Evolutionary conservation across 129 eudicot species (phyloP), one percentile per base, ranked within the genome.

Genomic region (Arctium minus): DNA sequence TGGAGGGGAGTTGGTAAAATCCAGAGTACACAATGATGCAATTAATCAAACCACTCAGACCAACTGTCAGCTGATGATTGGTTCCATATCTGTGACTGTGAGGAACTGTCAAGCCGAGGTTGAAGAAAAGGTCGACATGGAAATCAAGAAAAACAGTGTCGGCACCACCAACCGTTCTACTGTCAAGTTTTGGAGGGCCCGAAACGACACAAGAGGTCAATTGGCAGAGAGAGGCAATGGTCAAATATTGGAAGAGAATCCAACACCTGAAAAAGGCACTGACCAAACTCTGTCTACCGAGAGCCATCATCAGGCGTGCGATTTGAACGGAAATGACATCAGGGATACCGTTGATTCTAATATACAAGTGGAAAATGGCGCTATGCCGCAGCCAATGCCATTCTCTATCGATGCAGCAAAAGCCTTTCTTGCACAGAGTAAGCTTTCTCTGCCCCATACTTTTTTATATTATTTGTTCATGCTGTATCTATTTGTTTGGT

Each of bases 21-120:
- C 81, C 3, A 71, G 79, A 60, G 72, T 85, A 65, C 88, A 80
- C 72, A 82, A 74, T 60, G 85, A 84, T 70, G 85, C 87, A 73
- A 67, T 30, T 22, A 84, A 85, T 76, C 89, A 79, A 53, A 73
- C 87, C 15, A 84, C 22, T 70, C 67, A 83, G 79, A 81, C 35
- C 60, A 87, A 86, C 79, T 82, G 89, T 65, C 91, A 92, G 86
- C 84, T 95, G 53, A 86, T 95, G 79, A 90, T 95, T 84, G 99
- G 99, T 79, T 95, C 99, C 71, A 91, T 95, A 77, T 78, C 97
- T 37, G 97, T 95, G 74, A 83, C 86, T 2, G 70, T 92, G 72
- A 89, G 83, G 65, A 86, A 38, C 82, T 65, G 82, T 83, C 82
- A 15, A 4, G 89, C 72, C 48, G 86, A 75, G 84, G 36, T 79